Conservation (phyloP, 2,329 filamentous ascomycete genomes). For the Biscogniauxia marginata region DNA sequence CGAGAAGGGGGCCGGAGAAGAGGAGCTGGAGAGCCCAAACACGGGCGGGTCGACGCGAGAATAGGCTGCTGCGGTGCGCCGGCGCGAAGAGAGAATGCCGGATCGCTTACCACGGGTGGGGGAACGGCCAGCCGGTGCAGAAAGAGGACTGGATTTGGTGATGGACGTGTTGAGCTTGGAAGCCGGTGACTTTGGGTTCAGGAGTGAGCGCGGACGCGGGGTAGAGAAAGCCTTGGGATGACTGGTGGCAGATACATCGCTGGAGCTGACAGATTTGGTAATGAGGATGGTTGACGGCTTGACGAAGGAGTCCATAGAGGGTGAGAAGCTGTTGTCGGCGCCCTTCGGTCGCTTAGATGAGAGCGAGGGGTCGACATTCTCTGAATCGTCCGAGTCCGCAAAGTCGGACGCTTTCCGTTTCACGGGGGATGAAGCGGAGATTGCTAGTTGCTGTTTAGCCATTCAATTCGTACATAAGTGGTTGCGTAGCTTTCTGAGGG, state of each 20-base stretch:
- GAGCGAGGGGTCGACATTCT: constrained; percentile 60
- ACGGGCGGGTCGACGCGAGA: constrained; percentile 70
- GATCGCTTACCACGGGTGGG: constrained; percentile 70
- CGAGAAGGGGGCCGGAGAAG: constrained; percentile 72
- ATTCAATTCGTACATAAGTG: background rate
- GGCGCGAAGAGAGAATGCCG: constrained; percentile 66
- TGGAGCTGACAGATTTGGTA: constrained; percentile 40
- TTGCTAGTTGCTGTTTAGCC: constrained; percentile 38
- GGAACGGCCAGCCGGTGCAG: constrained; percentile 77
- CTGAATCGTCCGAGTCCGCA: constrained; percentile 51
- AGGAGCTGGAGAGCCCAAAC: constrained; percentile 48
- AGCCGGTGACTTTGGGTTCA: constrained; percentile 54
- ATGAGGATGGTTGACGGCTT: constrained; percentile 50
- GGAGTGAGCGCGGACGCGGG: constrained; percentile 42
- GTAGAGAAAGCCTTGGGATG: constrained; percentile 27
- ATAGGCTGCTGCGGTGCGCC: constrained; percentile 61
- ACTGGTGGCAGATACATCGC: constrained; percentile 36
- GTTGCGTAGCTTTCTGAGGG: background rate
- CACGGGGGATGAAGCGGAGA: constrained; percentile 38
- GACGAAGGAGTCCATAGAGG: constrained; percentile 43
- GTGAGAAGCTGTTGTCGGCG: constrained; percentile 37
- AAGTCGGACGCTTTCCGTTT: constrained; percentile 60
- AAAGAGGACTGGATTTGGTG: constrained; percentile 52
- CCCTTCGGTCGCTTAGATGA: constrained; percentile 61
- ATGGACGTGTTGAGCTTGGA: constrained; percentile 44